phyloP scores from a whole-genome alignment of 2,329 filamentous ascomycete genomes.

The Penicillium sp. region DNA sequence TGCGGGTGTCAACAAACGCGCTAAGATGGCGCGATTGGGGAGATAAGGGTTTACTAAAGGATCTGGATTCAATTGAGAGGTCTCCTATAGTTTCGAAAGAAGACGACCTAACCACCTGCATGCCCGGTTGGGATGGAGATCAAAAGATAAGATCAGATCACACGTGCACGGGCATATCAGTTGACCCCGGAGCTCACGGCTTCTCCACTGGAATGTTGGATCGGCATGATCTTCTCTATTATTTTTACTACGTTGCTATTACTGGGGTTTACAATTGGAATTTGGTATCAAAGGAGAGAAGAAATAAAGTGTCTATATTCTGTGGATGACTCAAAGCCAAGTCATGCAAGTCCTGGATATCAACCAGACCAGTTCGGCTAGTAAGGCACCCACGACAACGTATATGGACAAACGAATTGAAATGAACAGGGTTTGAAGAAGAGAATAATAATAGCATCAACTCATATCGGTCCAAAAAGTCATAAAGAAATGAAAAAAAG shows the following conservation, averaged over 20 bases:
- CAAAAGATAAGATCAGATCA: conserved; percentile 26
- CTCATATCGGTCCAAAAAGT: conserved; percentile 33
- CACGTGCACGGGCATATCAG: conserved; percentile 25
- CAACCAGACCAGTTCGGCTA: conserved; percentile 1
- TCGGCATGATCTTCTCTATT: conserved; percentile 22
- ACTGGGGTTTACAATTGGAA: background rate
- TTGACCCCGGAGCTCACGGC: conserved; percentile 20
- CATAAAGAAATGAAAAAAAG: conserved; percentile 19
- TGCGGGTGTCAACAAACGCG: conserved; percentile 23
- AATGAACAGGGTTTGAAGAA: conserved; percentile 21
- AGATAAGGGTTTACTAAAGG: background rate
- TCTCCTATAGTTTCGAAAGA: background rate
- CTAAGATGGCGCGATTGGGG: conserved; percentile 7
- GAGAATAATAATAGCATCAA: conserved; percentile 32
- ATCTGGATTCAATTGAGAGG: background rate
- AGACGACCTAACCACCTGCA: background rate
- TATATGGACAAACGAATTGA: conserved; percentile 27
- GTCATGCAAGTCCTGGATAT: background rate
- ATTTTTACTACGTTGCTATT: background rate
- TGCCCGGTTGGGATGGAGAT: background rate
- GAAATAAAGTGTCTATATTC: conserved; percentile 14
- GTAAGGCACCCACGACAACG: conserved; percentile 10
- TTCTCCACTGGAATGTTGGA: conserved; percentile 23
- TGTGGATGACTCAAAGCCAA: background rate
- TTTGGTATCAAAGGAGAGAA: background rate